Evolutionary conservation across 106 monocot genomes (phyloP).

Genomic region (Dendrobium chrysotoxum): DNA sequence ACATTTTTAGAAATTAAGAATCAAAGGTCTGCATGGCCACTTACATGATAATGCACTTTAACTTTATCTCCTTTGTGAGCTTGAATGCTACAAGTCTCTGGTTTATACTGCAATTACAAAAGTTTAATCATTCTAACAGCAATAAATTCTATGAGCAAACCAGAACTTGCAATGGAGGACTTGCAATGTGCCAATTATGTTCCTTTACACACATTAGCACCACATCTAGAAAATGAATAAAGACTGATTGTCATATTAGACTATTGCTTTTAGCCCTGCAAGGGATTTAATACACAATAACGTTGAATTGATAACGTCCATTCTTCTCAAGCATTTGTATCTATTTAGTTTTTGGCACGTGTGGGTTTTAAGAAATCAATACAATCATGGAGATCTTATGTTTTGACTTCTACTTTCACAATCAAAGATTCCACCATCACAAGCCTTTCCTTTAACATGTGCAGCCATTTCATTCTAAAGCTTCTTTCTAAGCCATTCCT

Average conservation of each 20-base stretch:
- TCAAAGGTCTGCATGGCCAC: slow-evolving; percentile 3
- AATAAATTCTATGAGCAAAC: neutral
- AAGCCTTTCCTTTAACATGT: too few relatives aligned
- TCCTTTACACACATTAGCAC: neutral
- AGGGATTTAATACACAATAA: neutral
- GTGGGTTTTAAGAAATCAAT: neutral
- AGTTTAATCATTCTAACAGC: neutral
- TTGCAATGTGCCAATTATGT: neutral
- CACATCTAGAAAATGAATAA: neutral
- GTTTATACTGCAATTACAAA: slow-evolving; percentile 69
- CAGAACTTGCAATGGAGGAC: neutral
- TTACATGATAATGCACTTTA: slow-evolving; percentile 96
- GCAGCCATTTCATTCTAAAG: too few relatives aligned
- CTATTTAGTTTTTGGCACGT: neutral
- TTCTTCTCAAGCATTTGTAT: neutral
- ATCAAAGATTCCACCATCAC: neutral
- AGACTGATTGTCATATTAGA: neutral
- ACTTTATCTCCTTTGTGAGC: slow-evolving; percentile 95
- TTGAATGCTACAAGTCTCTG: slow-evolving; percentile 75
- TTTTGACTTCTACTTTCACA: too few relatives aligned
- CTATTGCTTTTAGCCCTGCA: neutral
- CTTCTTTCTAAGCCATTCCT: too few relatives aligned
- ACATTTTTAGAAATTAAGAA: neutral
- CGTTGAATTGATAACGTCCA: neutral
- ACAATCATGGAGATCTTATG: neutral